Evolutionary conservation across 2,329 filamentous ascomycete genomes (phyloP).

Genomic region (Alternaria consortialis): DNA sequence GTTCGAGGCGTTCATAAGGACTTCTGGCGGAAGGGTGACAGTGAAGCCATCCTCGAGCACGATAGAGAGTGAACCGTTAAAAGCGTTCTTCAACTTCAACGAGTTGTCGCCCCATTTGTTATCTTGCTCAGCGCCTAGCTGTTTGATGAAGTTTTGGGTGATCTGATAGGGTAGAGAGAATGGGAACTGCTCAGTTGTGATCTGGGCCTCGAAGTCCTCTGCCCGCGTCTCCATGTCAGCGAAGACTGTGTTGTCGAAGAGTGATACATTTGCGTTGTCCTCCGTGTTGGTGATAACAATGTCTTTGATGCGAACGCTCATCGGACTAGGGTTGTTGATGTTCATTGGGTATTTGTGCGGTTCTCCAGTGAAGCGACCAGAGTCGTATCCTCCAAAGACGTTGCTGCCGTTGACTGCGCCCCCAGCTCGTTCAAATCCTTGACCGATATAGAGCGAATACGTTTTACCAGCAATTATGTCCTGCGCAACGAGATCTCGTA

Average conservation of each 20-base stretch:
- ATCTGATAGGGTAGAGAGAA: constrained; percentile 53
- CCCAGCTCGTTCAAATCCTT: constrained; percentile 53
- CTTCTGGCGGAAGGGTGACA: constrained; percentile 51
- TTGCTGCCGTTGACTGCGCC: constrained; percentile 55
- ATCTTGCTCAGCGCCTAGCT: constrained; percentile 46
- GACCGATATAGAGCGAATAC: constrained; percentile 56
- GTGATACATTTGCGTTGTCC: constrained; percentile 44
- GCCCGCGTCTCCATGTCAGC: constrained; percentile 43
- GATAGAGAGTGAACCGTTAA: constrained; percentile 54
- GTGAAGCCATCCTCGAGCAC: constrained; percentile 52
- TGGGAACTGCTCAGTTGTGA: constrained; percentile 56
- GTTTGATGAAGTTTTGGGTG: constrained; percentile 52
- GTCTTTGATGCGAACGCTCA: constrained; percentile 53
- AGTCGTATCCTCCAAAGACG: constrained; percentile 57
- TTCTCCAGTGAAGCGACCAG: constrained; percentile 52
- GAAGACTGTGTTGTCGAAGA: constrained; percentile 45
- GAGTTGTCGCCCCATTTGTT: constrained; percentile 52
- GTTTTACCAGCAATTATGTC: constrained; percentile 52
- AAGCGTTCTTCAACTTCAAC: constrained; percentile 48
- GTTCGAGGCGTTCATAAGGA: constrained; percentile 51
- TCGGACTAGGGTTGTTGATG: constrained; percentile 41
- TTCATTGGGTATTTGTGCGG: constrained; percentile 48
- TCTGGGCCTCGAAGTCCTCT: constrained; percentile 50
- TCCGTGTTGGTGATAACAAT: constrained; percentile 49
- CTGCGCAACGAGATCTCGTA: constrained; percentile 48